phyloP scores from a whole-genome alignment of 1,139 yeast species.

The Lodderomyces orthopsilosis region DNA sequence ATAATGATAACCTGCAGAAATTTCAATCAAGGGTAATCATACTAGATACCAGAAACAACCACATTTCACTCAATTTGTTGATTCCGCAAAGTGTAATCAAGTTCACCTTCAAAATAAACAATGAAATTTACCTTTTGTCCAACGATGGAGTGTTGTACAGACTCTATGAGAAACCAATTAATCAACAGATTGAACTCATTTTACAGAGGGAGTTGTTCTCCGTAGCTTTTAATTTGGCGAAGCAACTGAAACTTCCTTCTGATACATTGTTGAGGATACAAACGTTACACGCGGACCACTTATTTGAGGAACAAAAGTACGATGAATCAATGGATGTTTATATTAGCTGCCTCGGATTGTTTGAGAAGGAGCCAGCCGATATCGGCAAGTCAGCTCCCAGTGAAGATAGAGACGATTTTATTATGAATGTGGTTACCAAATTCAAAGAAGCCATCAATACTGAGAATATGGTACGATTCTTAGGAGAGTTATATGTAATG shows the following conservation, averaged over 20 bases:
- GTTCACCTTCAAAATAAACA: conserved; percentile 52
- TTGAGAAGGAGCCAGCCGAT: conserved; percentile 6
- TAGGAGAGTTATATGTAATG: conserved; percentile 54
- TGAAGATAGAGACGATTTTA: conserved; percentile 45
- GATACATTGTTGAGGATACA: conserved; percentile 51
- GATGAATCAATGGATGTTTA: conserved; percentile 72
- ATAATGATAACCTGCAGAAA: conserved; percentile 15
- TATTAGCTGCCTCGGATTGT: conserved; percentile 37
- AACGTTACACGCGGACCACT: conserved; percentile 65
- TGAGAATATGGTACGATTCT: conserved; percentile 58
- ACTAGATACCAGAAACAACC: conserved; percentile 66
- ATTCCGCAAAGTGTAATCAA: conserved; percentile 62
- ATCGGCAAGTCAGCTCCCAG: conserved; percentile 7
- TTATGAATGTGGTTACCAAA: conserved; percentile 76
- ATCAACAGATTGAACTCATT: conserved; percentile 68
- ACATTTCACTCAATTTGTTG: conserved; percentile 67
- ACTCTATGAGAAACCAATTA: conserved; percentile 63
- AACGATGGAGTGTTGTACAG: conserved; percentile 74
- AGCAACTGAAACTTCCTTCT: conserved; percentile 38
- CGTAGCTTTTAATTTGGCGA: conserved; percentile 71
- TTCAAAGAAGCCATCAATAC: conserved; percentile 85
- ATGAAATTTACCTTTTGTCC: conserved; percentile 58
- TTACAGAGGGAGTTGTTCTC: conserved; percentile 69
- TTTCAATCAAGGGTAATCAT: conserved; percentile 52
- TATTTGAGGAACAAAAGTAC: conserved; percentile 63